Evolutionary conservation across 2,329 filamentous ascomycete species (phyloP).

Genomic region (Escovopsis sp.): DNA sequence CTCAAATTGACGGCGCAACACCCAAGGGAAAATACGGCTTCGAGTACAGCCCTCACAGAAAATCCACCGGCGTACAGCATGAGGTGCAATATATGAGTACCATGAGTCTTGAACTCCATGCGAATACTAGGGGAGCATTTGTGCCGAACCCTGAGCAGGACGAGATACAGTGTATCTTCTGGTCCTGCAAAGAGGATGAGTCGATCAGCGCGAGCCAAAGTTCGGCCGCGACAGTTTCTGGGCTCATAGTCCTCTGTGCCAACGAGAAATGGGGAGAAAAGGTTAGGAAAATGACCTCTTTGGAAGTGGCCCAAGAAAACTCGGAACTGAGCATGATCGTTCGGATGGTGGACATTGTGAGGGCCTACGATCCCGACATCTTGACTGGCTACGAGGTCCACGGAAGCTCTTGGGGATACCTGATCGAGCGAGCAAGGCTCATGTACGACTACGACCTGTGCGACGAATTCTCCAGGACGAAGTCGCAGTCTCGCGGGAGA

Average conservation of each 20-base stretch:
- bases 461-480: slow-evolving; percentile 83
- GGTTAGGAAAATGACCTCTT: slow-evolving; percentile 44
- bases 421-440: slow-evolving; percentile 74
- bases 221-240: slow-evolving; percentile 40
- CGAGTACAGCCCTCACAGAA: slow-evolving; percentile 68
- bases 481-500: slow-evolving; percentile 63
- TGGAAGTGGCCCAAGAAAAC: slow-evolving; percentile 58
- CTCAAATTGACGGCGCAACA: slow-evolving; percentile 81
- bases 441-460: slow-evolving; percentile 86
- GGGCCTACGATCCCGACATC: slow-evolving; percentile 75
- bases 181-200: slow-evolving; percentile 71
- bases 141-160: slow-evolving; percentile 85
- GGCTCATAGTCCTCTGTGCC: slow-evolving; percentile 58
- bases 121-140: slow-evolving; percentile 69
- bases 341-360: slow-evolving; percentile 75
- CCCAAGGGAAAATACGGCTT: slow-evolving; percentile 70
- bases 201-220: slow-evolving; percentile 29
- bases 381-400: slow-evolving; percentile 92
- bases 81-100: slow-evolving; percentile 91
- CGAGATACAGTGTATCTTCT: slow-evolving; percentile 77
- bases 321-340: slow-evolving; percentile 77
- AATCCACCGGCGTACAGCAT: slow-evolving; percentile 63
- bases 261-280: slow-evolving; percentile 42
- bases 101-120: slow-evolving; percentile 86
- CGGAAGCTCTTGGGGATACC: slow-evolving; percentile 84